Base-by-base conservation (phyloP, 2,329 filamentous ascomycete species). In the Neophaeococcomyces aloes region DNA sequence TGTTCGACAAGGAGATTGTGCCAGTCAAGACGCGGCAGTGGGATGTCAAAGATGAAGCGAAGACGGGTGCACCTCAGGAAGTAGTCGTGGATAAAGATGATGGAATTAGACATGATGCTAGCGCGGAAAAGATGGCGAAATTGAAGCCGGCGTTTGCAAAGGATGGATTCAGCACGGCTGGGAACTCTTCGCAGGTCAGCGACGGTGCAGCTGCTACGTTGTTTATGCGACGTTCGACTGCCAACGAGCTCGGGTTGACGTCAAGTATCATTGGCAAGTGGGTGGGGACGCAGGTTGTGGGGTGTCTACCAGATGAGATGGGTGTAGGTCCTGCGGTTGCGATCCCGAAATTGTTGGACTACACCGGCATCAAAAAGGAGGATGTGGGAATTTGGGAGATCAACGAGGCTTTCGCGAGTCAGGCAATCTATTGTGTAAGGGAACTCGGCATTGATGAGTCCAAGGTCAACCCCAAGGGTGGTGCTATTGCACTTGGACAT, bases 401-500 rank as follows among this genome's bases (percentile, higher is more conserved):
- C 63, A 95, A 95, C 63, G 88, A 95, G 74, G 77, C 77, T 11
- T 81, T 81, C 59, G 77, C 76, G 3, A 74, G 69, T 38, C 77
- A 80, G 57, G 74, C 76, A 30, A 57, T 81, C 41, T 75, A 94
- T 65, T 88, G 82, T 55, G 66, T 89, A 35, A 69, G 86, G 48
- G 74, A 78, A 56, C 52, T 70, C 17, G 56, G 76, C 57, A 53
- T 78, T 66, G 73, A 80, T 54, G 65, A 75, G 44, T 76, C 76
- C 6, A 81, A 75, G 64, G 83, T 95, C 14, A 96, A 96, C 65
- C 86, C 86, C 0, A 87, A 93, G 56, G 89, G 89, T 48, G 88
- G 89, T 25, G 89, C 88, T 2, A 94, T 95, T 62, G 88, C 89
- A n/a, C 67, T 95, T 18, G 89, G 89, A 1, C 89, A 95, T 62